phyloP scores from a whole-genome alignment of 2,329 filamentous ascomycete species.

The Fusarium burgessii region DNA sequence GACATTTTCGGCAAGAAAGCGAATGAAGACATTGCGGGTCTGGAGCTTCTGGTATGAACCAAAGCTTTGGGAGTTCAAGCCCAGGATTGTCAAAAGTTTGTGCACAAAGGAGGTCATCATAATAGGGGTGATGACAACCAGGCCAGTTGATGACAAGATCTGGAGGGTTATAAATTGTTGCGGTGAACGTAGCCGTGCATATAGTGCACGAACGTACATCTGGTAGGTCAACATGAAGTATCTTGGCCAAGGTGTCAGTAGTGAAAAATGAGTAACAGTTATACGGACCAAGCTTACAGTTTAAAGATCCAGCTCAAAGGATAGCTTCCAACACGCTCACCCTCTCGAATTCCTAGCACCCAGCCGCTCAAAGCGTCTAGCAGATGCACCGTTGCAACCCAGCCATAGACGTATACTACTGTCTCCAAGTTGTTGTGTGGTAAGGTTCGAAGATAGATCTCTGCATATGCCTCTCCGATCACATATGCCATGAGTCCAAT shows the following conservation, averaged over 20 bases:
- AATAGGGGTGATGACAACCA: conserved; percentile 73
- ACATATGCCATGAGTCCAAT: conserved; percentile 75
- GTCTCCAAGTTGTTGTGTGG: conserved; percentile 76
- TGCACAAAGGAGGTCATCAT: conserved; percentile 72
- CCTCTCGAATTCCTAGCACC: conserved; percentile 74
- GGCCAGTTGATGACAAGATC: conserved; percentile 70
- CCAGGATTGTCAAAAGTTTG: conserved; percentile 64
- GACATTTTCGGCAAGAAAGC: conserved; percentile 74
- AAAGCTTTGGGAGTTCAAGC: conserved; percentile 70
- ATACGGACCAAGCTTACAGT: conserved; percentile 60
- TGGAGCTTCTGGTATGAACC: conserved; percentile 74
- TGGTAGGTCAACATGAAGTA: conserved; percentile 79
- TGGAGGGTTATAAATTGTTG: conserved; percentile 75
- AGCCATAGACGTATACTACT: conserved; percentile 77
- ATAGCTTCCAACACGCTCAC: conserved; percentile 75
- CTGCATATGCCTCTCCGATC: conserved; percentile 76
- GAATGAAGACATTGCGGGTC: conserved; percentile 74
- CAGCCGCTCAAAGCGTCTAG: conserved; percentile 74
- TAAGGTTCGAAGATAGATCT: conserved; percentile 74
- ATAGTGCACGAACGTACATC: conserved; percentile 76
- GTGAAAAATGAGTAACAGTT: neutral
- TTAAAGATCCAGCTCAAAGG: conserved; percentile 79
- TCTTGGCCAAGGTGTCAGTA: conserved; percentile 49
- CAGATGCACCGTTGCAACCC: conserved; percentile 74
- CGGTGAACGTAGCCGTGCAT: conserved; percentile 74